These are phyloP conservation scores for Ramaria sp. DNA, from an alignment of 768 basidiomycete species.

Conservation along the genomic window DNA sequence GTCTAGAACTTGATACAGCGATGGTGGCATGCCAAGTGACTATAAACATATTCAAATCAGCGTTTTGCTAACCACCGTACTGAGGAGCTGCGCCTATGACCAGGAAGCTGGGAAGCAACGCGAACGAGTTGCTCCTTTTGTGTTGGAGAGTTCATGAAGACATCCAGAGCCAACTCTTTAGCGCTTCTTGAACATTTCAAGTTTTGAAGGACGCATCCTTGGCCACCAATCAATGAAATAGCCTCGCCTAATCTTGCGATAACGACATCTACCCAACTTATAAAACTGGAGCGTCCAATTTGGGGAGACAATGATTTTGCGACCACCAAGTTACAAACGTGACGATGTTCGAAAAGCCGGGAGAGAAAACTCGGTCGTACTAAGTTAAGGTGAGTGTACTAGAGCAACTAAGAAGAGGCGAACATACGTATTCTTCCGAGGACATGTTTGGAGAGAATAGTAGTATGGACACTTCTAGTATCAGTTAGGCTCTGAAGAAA, in stretches of 20 bases:
- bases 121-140: constrained; percentile 40
- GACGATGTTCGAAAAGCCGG: constrained; percentile 42
- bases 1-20: constrained; percentile 32
- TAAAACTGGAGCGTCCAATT: constrained; percentile 18
- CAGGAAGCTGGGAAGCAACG: constrained; percentile 60
- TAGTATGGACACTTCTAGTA: constrained; percentile 3
- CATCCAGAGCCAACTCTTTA: background rate
- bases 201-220: constrained; percentile 12
- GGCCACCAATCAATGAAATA: constrained; percentile 20
- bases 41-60: constrained; percentile 19
- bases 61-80: too few relatives aligned
- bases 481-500: constrained; percentile 20
- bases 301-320: constrained; percentile 18
- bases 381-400: background rate
- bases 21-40: constrained; percentile 44
- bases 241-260: constrained; percentile 40
- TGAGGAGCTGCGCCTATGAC: constrained; percentile 22
- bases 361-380: constrained; percentile 16
- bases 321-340: constrained; percentile 34
- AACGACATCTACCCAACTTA: constrained; percentile 56
- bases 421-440: background rate
- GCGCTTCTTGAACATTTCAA: background rate
- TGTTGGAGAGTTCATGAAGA: background rate
- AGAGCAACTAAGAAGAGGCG: background rate
- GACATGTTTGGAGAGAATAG: background rate